Evolutionary conservation across 2,329 filamentous ascomycete genomes (phyloP).

Genomic region (Fusarium mangiferae): DNA sequence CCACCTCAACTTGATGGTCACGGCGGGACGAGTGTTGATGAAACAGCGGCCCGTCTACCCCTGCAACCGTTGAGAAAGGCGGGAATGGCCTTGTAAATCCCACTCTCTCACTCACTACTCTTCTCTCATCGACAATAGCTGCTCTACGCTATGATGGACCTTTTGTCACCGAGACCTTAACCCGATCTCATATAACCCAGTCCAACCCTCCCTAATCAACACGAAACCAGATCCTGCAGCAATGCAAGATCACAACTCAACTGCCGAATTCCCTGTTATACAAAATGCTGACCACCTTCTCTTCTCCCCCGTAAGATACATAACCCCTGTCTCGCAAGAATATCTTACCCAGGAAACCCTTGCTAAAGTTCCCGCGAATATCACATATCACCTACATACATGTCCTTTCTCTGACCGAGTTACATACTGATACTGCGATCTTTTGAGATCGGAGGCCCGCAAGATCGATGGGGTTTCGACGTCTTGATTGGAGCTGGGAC

Average conservation of each 20-base stretch:
- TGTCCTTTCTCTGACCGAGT: neutral
- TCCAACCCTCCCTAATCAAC: neutral
- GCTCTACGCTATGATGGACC: neutral
- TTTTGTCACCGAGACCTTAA: neutral
- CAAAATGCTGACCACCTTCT: neutral
- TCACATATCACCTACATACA: slow-evolving; percentile 28
- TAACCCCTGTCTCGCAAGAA: slow-evolving; percentile 4
- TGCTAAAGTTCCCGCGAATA: neutral
- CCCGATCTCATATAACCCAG: neutral
- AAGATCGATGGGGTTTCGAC: neutral
- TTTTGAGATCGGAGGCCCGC: slow-evolving; percentile 3
- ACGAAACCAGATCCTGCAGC: neutral
- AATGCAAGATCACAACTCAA: neutral
- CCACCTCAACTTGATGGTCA: neutral
- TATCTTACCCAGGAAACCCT: slow-evolving; percentile 19
- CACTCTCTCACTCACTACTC: neutral
- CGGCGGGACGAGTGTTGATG: slow-evolving; percentile 8
- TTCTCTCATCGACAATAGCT: neutral
- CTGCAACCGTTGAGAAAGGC: neutral
- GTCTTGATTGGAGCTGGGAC: neutral
- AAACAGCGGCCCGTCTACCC: slow-evolving; percentile 19
- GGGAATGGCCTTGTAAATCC: neutral
- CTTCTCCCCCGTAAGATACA: neutral
- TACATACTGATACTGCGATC: slow-evolving; percentile 9
- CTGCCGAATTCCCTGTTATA: neutral